Evolutionary conservation across 345 rosid genomes (phyloP), one percentile per base, ranked within the genome.

Genomic region (Punica granatum): DNA sequence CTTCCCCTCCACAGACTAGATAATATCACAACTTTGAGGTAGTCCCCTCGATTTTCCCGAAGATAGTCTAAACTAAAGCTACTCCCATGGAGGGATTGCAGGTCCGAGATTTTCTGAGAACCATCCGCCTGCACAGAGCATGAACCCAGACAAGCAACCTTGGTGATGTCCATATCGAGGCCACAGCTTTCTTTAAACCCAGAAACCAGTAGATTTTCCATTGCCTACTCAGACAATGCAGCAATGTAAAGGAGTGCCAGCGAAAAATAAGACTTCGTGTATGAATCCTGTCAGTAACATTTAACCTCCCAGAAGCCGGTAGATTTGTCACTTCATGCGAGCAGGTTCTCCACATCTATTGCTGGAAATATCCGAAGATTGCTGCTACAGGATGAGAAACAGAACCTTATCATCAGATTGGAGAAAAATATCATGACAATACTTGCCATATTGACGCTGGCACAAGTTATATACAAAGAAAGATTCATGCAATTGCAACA

Each of bases 241-340:
- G 84, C 67, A 77, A 94, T 84, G 64, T 85, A 94, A 18, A 97
- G 99, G 75, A 91, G 91, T 35, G 93, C 99, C 96, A 91, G 64
- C 63, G 99, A 94, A 75, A 88, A 88, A 72, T 88, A 91, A 75
- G 98, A 86, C 43, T 69, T 74, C 18, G 76, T 74, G 77, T 73
- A 86, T 13, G 88, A 85, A 62, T 36, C 86, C 98, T 94, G 88
- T 69, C 35, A 72, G 68, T n/a, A 69, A 66, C 31, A 82, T 28
- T 33, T 30, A 81, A 88, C 97, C 87, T 82, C 88, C 66, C 91
- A 84, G 73, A 86, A 81, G 72, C n/a, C n/a, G n/a, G n/a, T n/a
- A n/a, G n/a, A n/a, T n/a, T n/a, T n/a, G n/a, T n/a, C n/a, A n/a
- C n/a, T 86, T 78, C 63, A 92, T 65, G 75, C 89, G 85, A 72